These are phyloP conservation scores for Artemisia argyi DNA, from an alignment of 129 eudicot species.

Conservation along the genomic window DNA sequence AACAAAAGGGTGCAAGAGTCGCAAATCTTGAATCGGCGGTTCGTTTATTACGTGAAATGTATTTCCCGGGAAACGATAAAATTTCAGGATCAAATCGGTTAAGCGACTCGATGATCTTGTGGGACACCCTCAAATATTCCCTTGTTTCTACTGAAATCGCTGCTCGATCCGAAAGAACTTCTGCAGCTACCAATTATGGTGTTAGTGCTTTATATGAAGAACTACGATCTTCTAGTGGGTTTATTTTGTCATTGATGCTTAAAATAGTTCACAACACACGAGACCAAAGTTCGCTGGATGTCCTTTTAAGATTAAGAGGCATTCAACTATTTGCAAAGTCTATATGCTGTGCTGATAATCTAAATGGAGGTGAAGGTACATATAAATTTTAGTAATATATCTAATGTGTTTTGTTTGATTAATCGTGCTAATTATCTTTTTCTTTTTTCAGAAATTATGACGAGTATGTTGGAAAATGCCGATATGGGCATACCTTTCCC, in stretches of 20 bases:
- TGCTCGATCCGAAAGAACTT: constrained; percentile 61
- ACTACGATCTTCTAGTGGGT: constrained; percentile 77
- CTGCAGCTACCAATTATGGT: constrained; percentile 54
- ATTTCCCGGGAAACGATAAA: constrained; percentile 63
- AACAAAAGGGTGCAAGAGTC: constrained; percentile 38
- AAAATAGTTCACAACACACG: constrained; percentile 57
- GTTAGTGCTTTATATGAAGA: constrained; percentile 59
- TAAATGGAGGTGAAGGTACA: constrained; percentile 59
- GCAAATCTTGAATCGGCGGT: constrained; percentile 56
- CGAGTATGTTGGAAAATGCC: constrained; percentile 61
- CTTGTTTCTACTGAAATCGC: constrained; percentile 86
- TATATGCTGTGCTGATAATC: constrained; percentile 49
- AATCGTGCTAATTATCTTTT: background rate
- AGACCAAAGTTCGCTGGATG: constrained; percentile 44
- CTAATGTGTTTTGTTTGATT: background rate
- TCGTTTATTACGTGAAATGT: constrained; percentile 60
- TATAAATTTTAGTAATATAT: background rate
- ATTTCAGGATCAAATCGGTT: constrained; percentile 64
- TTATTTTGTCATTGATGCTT: constrained; percentile 73
- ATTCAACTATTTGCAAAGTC: constrained; percentile 77
- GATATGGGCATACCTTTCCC: constrained; percentile 59
- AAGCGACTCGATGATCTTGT: constrained; percentile 72
- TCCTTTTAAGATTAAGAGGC: constrained; percentile 69
- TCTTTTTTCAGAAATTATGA: constrained; percentile 54
- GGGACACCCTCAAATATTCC: constrained; percentile 94